These are phyloP conservation scores for Rosa rugosa DNA, from an alignment of 306 rosid species.

Conservation along the genomic window DNA sequence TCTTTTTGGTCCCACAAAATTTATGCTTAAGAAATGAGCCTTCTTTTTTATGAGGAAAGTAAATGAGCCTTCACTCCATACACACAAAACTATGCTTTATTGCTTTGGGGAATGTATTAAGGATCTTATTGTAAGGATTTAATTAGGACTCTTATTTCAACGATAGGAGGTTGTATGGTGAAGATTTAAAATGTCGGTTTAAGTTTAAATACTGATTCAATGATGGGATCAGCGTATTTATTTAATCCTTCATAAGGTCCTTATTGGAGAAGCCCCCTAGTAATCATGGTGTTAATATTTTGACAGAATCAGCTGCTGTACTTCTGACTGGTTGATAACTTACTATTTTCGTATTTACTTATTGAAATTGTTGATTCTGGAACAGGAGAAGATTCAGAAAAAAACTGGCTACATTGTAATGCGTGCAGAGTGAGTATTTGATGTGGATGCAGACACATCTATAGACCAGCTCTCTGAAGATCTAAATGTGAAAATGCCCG, in stretches of 20 bases:
- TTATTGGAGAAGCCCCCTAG: neutral
- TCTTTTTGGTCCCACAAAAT: no score
- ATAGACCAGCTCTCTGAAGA: conserved; percentile 98
- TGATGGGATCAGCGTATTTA: neutral
- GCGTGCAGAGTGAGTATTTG: conserved; percentile 93
- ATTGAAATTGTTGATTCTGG: conserved; percentile 26
- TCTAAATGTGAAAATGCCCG: conserved; percentile 87
- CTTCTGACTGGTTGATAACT: neutral
- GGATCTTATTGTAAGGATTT: neutral
- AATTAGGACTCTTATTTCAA: neutral
- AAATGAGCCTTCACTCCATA: neutral
- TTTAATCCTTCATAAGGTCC: neutral
- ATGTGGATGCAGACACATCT: conserved; percentile 97
- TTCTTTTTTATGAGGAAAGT: neutral
- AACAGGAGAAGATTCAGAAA: conserved; percentile 95
- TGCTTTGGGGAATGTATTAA: neutral
- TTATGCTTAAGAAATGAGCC: neutral
- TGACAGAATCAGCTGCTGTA: neutral
- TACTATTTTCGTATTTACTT: neutral
- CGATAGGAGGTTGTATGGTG: neutral
- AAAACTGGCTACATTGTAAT: conserved; percentile 97
- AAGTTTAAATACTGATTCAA: neutral
- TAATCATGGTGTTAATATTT: neutral
- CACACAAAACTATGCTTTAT: neutral
- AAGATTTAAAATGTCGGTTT: neutral